phyloP scores from a whole-genome alignment of 2,329 filamentous ascomycete genomes.

The Fonsecaea multimorphosa region DNA sequence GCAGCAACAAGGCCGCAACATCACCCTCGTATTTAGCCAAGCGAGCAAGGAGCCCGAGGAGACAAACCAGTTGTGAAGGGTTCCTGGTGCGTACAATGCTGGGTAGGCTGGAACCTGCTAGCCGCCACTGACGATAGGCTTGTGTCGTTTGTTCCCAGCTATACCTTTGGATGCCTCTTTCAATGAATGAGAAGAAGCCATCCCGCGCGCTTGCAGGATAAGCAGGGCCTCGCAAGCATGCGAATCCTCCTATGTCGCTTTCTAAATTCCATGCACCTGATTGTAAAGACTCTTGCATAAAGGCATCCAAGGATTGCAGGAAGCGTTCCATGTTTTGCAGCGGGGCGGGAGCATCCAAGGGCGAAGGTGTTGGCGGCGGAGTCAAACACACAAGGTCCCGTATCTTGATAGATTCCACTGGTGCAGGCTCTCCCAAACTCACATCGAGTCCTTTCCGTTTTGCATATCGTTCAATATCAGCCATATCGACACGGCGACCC shows the following conservation, averaged over 20 bases:
- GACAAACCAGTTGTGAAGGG: constrained; percentile 17
- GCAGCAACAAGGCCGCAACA: constrained; percentile 10
- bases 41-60: constrained; percentile 9
- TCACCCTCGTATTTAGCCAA: constrained; percentile 11
- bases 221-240: not conserved
- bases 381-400: constrained; percentile 4
- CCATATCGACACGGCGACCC: constrained; percentile 2
- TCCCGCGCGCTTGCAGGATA: constrained; percentile 4
- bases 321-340: constrained; percentile 5
- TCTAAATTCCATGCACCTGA: constrained; percentile 10
- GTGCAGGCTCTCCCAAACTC: not conserved
- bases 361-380: not conserved
- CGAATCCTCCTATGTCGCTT: constrained; percentile 9
- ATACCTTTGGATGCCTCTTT: constrained; percentile 14
- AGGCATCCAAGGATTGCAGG: constrained; percentile 10
- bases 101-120: not conserved
- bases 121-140: constrained; percentile 21
- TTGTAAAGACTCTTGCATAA: constrained; percentile 11
- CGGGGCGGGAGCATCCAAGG: not conserved
- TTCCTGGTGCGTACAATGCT: not conserved
- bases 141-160: constrained; percentile 11
- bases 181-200: constrained; percentile 9
- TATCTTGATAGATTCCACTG: not conserved
- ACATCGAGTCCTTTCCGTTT: constrained; percentile 1
- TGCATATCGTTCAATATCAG: constrained; percentile 5